These are phyloP conservation scores for Penicillium odoratum DNA, from an alignment of 495 filamentous ascomycete species.

Conservation along the genomic window DNA sequence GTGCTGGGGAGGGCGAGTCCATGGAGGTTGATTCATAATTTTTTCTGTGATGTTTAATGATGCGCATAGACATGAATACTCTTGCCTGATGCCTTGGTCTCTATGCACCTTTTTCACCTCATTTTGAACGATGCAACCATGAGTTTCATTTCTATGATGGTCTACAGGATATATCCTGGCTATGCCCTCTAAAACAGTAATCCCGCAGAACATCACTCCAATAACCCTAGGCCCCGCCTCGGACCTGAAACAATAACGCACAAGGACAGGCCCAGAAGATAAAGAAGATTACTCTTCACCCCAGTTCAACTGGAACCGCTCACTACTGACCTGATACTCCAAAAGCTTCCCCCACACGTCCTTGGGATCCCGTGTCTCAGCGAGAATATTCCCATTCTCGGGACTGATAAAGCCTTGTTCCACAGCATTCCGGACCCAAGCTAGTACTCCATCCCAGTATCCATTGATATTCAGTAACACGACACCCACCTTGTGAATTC, in stretches of 20 bases:
- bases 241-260: neutral
- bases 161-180: conserved; percentile 2
- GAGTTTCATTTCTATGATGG: conserved; percentile 7
- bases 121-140: conserved; percentile 5
- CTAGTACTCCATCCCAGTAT: conserved; percentile 83
- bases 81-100: conserved; percentile 25
- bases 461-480: conserved; percentile 83
- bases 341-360: conserved; percentile 69
- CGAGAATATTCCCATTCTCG: conserved; percentile 70
- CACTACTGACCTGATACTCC: conserved; percentile 72
- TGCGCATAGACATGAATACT: conserved; percentile 41
- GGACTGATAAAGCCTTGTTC: conserved; percentile 70
- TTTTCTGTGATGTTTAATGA: conserved; percentile 26
- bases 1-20: conserved; percentile 59
- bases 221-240: neutral
- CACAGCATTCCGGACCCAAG: conserved; percentile 80
- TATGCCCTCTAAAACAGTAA: conserved; percentile 7
- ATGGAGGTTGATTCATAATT: conserved; percentile 84
- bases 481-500: conserved; percentile 82
- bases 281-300: conserved; percentile 52
- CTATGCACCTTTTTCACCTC: conserved; percentile 9
- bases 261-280: conserved; percentile 1
- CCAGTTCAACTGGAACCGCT: conserved; percentile 81
- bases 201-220: neutral
- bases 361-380: conserved; percentile 68